phyloP scores from a whole-genome alignment of 2,329 filamentous ascomycete genomes.

The Scedosporium boydii region DNA sequence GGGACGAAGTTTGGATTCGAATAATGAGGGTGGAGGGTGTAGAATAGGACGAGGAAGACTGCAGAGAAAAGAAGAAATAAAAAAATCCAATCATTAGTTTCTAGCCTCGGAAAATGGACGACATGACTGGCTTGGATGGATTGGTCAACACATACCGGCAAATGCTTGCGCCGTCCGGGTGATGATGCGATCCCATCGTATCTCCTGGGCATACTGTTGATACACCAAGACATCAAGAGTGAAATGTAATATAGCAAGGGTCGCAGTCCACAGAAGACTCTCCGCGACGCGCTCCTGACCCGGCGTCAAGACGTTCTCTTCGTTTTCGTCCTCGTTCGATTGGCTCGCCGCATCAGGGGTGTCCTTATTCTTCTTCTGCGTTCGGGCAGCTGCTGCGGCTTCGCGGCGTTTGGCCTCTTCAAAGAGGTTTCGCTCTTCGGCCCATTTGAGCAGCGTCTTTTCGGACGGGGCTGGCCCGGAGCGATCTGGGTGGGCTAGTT shows the following conservation, averaged over 20 bases:
- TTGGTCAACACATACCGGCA: constrained; percentile 31
- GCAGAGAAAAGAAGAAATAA: neutral
- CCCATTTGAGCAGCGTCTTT: constrained; percentile 65
- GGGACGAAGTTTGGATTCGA: constrained; percentile 40
- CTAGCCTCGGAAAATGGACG: neutral
- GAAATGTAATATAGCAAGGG: constrained; percentile 63
- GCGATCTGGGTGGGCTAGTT: constrained; percentile 60
- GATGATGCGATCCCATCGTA: constrained; percentile 49
- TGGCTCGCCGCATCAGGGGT: constrained; percentile 6
- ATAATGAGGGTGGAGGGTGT: constrained; percentile 44
- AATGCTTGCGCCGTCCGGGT: constrained; percentile 43
- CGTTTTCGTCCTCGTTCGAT: neutral
- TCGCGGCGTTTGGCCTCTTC: constrained; percentile 32
- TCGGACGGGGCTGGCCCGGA: constrained; percentile 41
- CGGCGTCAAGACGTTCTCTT: constrained; percentile 27
- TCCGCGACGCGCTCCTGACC: constrained; percentile 44
- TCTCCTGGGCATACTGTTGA: constrained; percentile 62
- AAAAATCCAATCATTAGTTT: neutral
- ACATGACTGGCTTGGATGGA: neutral
- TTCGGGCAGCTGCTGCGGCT: constrained; percentile 17
- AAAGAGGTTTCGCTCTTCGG: constrained; percentile 53
- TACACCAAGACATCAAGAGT: constrained; percentile 73
- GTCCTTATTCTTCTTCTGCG: constrained; percentile 17
- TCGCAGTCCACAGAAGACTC: constrained; percentile 47
- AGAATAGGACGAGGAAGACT: constrained; percentile 49